Base-by-base conservation (phyloP, 192 early-diverging fungal species). In the Entomortierella chlamydospora region DNA sequence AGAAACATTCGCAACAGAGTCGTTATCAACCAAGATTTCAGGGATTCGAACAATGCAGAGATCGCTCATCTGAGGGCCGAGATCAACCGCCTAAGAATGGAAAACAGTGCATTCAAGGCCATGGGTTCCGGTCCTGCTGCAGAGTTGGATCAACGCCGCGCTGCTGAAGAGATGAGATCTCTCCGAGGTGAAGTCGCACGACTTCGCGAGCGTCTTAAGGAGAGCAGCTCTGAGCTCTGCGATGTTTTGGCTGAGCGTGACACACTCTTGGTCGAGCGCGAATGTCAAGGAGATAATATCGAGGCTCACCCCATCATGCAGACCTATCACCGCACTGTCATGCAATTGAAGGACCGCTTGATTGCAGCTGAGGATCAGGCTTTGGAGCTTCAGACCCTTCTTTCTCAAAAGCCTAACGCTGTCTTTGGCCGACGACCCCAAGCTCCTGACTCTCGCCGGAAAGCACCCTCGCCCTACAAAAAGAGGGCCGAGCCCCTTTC, bases 1-100 rank as follows among this genome's bases (percentile, higher is more conserved):
- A 89, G 97, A 57, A 97, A 97, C 71, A 99, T 99, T 76, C 92
- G 92, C 68, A 99, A 98, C 85, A 87, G 91, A 57, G 95, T 87
- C 15, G 70, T 81, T 29, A 83, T 90, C 52, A 89, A 90, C 61
- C 87, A 87, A 33, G 82, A 82, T 25, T 86, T 83, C 56, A 83
- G 69, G 57, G 87, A 83, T 43, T 66, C 69, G 7, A 82, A 69
- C 22, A 78, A 56, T 30, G 81, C 85, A 30, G 87, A 89, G 72
- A 74, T 90, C 22, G 85, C 86, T 71, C 83, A 85, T 49, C 67
- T 90, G 10, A 82, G 87, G 8, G 80, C 84, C 2, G 82, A 88
- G 58, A 82, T 90, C 23, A 73, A 67, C 55, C 74, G 83, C 42
- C 74, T 90, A 45, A 83, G 85, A 53, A 79, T 84, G 72, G 87